Evolutionary conservation across 768 basidiomycete genomes (phyloP), one percentile per base, ranked within the genome.

Genomic region (Stropharia rugosoannulata): DNA sequence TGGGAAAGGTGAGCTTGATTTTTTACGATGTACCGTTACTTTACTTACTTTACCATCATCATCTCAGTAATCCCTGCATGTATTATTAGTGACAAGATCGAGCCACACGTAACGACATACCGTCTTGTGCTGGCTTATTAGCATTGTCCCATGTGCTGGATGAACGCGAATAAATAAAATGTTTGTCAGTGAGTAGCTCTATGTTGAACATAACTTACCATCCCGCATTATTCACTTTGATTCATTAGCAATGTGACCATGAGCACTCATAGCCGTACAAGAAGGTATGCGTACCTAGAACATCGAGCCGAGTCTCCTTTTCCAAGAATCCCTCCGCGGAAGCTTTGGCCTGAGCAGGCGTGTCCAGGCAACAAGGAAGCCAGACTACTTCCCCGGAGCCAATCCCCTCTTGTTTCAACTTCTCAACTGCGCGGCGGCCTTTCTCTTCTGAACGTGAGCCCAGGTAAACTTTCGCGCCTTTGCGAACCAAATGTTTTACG

Each of bases 381-480:
- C 38, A 58, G 8, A 55, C 13, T 18, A 61, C 58, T 39, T 59
- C 51, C 9, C 63, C 63, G 1, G 52, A 45, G 5, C 45, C 56
- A 16, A 57, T 40, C 2, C 52, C 52, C 36, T 54, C 59, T 10
- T 16, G 43, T 45, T 60, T 45, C 42, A 63, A 38, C 12, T 56
- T 47, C 12, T 41, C 56, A 27, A 64, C 46, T 4, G 63, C 61
- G 3, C 27, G 41, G 13, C 48, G 51, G 11, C 55, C 79, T 47
- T 66, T 74, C 8, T 56, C 57, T 56, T 74, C 73, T 56, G 66
- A 73, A 4, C 81, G 74, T 4, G 79, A 74, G 0, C 72, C 79
- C 58, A 84, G 70, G 58, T 82, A 81, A 3, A 83, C 76, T 58
- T 77, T 83, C 3, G 81, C 81, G 6, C 82, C 80, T 16, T 70